Evolutionary conservation across 2,329 filamentous ascomycete species (phyloP).

Genomic region (Dothistroma septosporum): DNA sequence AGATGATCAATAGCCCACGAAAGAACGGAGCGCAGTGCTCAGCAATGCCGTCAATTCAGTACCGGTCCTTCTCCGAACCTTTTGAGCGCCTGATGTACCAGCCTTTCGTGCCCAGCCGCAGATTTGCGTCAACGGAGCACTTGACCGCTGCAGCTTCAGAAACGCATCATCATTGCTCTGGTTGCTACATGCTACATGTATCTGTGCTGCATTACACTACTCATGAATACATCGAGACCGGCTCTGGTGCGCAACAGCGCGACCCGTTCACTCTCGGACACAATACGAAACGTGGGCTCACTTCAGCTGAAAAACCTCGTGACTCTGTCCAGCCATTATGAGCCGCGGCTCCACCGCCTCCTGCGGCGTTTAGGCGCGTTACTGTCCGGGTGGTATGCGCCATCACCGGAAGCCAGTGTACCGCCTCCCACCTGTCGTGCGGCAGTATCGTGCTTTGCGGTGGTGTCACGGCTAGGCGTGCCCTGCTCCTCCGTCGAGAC

Average conservation of each 20-base stretch:
- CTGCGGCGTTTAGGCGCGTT: not conserved
- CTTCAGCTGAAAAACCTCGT: too few relatives aligned
- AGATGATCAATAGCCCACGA: conserved; percentile 13
- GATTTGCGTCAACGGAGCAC: too few relatives aligned
- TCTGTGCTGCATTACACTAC: not conserved
- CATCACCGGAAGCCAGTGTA: not conserved
- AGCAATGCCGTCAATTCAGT: not conserved
- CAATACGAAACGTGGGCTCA: not conserved
- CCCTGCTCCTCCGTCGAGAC: not conserved
- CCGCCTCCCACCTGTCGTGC: not conserved
- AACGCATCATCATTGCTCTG: not conserved
- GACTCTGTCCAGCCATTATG: not conserved
- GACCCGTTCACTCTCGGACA: not conserved
- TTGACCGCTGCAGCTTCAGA: too few relatives aligned
- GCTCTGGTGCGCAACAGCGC: not conserved
- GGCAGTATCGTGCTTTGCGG: not conserved
- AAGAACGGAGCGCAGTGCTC: not conserved
- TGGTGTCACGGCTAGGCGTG: not conserved
- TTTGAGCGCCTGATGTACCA: too few relatives aligned
- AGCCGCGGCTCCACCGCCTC: not conserved
- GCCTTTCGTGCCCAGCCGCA: too few relatives aligned
- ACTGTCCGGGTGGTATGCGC: not conserved
- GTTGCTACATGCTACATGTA: not conserved
- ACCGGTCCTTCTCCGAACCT: too few relatives aligned
- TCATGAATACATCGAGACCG: not conserved